Evolutionary conservation across 352 stramenopile genomes (phyloP).

Genomic region (Peronospora belbahrii): DNA sequence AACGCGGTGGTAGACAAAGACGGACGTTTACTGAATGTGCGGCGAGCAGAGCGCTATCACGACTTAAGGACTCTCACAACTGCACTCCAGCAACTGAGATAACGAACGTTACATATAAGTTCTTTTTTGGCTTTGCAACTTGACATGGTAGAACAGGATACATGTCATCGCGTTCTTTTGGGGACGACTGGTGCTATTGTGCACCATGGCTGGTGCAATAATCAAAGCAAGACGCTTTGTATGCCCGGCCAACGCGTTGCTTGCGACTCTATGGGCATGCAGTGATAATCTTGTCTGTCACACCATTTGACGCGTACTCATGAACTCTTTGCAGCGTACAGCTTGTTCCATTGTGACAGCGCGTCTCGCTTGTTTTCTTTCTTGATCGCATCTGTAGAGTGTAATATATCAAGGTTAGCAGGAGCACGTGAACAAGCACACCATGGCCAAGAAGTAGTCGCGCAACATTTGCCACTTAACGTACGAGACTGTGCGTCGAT

Average conservation of each 20-base stretch:
- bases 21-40: constrained; percentile 3
- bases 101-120: constrained; percentile 32
- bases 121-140: constrained; percentile 22
- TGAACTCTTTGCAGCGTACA: constrained; percentile 56
- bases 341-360: constrained; percentile 68
- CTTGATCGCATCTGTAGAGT: constrained; percentile 58
- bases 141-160: not conserved
- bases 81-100: constrained; percentile 13
- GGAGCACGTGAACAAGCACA: not conserved
- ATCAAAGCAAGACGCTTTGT: not conserved
- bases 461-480: constrained; percentile 10
- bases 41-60: constrained; percentile 8
- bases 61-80: constrained; percentile 1
- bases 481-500: constrained; percentile 72
- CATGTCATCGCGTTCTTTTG: not conserved
- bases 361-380: constrained; percentile 74
- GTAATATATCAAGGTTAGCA: constrained; percentile 1
- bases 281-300: constrained; percentile 18
- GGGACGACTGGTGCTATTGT: constrained; percentile 5
- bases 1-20: not conserved
- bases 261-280: constrained; percentile 1
- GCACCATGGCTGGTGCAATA: not conserved
- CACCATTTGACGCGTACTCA: not conserved
- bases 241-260: not conserved
- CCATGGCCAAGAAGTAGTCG: too few relatives aligned